These are phyloP conservation scores for Ephemerocybe angulata DNA, from an alignment of 768 basidiomycete species.

Conservation along the genomic window DNA sequence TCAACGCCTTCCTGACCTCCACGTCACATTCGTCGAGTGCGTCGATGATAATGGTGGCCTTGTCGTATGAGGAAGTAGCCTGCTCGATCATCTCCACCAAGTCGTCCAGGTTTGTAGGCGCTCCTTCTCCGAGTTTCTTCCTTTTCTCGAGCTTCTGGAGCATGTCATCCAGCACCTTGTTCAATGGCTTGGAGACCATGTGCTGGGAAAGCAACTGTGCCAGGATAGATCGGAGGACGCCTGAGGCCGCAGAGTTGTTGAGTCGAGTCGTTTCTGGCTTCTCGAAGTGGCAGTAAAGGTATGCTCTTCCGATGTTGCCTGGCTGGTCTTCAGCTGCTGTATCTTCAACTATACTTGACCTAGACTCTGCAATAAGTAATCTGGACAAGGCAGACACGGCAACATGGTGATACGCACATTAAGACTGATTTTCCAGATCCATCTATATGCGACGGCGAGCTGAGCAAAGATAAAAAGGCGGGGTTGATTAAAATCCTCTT, in stretches of 20 bases:
- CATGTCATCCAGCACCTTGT: not conserved
- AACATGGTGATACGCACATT: not conserved
- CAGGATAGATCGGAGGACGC: slow-evolving; percentile 1
- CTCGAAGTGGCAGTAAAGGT: slow-evolving; percentile 1
- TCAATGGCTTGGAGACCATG: too few species aligned
- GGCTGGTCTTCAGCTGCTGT: not conserved
- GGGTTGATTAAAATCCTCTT: not conserved
- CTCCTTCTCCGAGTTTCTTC: not conserved
- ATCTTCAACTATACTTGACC: not conserved
- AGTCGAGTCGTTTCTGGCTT: slow-evolving; percentile 1
- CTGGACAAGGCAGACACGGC: too few species aligned
- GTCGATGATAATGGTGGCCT: not conserved
- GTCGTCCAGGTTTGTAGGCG: slow-evolving; percentile 1
- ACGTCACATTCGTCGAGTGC: slow-evolving; percentile 1
- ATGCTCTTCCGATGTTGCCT: slow-evolving; percentile 1
- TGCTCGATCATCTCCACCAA: not conserved
- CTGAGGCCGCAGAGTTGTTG: not conserved
- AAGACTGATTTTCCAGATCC: not conserved
- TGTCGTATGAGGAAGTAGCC: not conserved
- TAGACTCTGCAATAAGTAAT: too few species aligned
- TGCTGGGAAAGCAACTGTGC: not conserved
- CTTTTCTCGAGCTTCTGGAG: not conserved
- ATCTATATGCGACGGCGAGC: not conserved
- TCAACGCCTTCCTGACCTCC: not conserved
- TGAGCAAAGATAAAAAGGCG: not conserved